These are phyloP conservation scores for Gossypium gossypioides DNA, from an alignment of 441 rosid genomes.

Conservation along the genomic window DNA sequence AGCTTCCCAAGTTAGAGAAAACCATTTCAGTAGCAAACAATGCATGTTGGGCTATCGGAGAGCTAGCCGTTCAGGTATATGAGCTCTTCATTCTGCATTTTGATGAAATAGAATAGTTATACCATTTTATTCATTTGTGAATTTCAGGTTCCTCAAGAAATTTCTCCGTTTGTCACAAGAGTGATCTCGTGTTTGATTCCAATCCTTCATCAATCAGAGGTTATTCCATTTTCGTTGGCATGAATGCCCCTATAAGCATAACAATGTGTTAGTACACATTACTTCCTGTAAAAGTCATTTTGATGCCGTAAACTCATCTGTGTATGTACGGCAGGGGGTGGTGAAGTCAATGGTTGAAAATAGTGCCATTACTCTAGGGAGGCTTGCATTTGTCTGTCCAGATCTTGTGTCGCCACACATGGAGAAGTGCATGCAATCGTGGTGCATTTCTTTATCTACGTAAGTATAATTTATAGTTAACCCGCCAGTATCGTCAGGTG, in stretches of 20 bases:
- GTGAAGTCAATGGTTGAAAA: slow-evolving; percentile 80
- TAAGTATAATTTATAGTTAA: slow-evolving; percentile 13
- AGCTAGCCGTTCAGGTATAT: slow-evolving; percentile 79
- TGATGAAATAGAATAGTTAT: slow-evolving; percentile 1
- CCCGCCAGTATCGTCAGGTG: background rate
- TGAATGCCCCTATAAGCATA: background rate
- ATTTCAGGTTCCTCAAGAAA: slow-evolving; percentile 78
- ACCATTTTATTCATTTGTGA: slow-evolving; percentile 3
- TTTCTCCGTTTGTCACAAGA: slow-evolving; percentile 72
- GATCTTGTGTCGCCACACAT: slow-evolving; percentile 68
- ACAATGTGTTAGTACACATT: background rate
- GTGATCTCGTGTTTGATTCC: slow-evolving; percentile 68
- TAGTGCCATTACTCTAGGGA: slow-evolving; percentile 94
- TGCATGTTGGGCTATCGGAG: slow-evolving; percentile 99
- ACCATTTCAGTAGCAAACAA: slow-evolving; percentile 84
- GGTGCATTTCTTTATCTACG: slow-evolving; percentile 58
- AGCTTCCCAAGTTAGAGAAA: slow-evolving; percentile 53
- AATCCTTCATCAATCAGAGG: slow-evolving; percentile 81
- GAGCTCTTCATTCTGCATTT: background rate
- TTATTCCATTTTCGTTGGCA: slow-evolving; percentile 17
- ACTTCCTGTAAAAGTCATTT: background rate
- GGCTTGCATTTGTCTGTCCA: slow-evolving; percentile 96
- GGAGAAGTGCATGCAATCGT: slow-evolving; percentile 74
- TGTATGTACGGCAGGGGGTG: slow-evolving; percentile 48
- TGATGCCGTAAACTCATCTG: background rate